phyloP scores from a whole-genome alignment of 2,329 filamentous ascomycete species.

The Basipetospora chlamydospora region DNA sequence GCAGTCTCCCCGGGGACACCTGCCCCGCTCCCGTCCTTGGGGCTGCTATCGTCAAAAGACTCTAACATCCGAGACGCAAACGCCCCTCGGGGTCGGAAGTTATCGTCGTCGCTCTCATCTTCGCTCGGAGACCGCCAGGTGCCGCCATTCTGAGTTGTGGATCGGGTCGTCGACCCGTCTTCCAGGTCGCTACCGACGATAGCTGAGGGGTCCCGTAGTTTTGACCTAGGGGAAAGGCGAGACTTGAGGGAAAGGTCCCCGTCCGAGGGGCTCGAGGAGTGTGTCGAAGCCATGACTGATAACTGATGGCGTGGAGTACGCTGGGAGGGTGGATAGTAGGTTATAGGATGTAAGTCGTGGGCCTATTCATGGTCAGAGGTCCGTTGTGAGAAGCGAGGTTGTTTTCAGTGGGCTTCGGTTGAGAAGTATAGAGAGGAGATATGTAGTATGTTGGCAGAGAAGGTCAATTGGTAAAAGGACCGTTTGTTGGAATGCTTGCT shows the following conservation, averaged over 20 bases:
- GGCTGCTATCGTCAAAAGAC: constrained; percentile 6
- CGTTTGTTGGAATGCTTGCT: too few relatives aligned
- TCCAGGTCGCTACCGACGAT: constrained; percentile 35
- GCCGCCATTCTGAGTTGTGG: constrained; percentile 6
- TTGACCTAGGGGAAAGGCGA: constrained; percentile 37
- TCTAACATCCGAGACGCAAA: constrained; percentile 50
- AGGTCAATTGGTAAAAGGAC: too few relatives aligned
- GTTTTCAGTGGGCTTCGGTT: too few relatives aligned
- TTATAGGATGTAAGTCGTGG: background rate
- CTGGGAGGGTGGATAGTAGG: too few relatives aligned
- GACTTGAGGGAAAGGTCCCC: background rate
- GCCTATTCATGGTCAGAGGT: too few relatives aligned
- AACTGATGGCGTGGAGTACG: background rate
- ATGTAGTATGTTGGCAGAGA: too few relatives aligned
- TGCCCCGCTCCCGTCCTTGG: constrained; percentile 1
- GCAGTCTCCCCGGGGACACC: constrained; percentile 16
- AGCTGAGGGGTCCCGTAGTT: constrained; percentile 38
- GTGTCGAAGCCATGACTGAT: constrained; percentile 4
- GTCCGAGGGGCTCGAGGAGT: constrained; percentile 1
- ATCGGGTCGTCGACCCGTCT: constrained; percentile 16
- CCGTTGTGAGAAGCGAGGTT: too few relatives aligned
- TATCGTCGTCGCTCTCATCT: constrained; percentile 13
- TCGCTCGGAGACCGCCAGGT: constrained; percentile 3
- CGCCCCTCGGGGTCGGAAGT: constrained; percentile 41
- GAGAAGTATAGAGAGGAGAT: too few relatives aligned